These are phyloP conservation scores for Strobilomyces dryophilus DNA, from an alignment of 768 basidiomycete genomes.

Conservation along the genomic window DNA sequence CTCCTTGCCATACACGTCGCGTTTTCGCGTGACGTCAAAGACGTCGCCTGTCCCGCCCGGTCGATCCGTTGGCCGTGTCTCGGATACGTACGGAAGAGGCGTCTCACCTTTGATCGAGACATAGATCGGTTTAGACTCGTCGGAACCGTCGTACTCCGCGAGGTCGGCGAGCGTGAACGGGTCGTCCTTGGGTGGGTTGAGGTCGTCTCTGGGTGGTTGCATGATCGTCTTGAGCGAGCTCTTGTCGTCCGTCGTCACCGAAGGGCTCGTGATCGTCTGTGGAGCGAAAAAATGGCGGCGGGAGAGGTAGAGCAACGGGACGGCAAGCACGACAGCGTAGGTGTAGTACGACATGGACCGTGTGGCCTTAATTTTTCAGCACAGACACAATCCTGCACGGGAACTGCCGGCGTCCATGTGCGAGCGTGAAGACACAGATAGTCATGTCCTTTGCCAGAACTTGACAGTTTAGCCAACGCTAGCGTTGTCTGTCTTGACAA, in stretches of 20 bases:
- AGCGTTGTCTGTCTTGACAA: too few species aligned
- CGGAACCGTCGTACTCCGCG: slow-evolving; percentile 65
- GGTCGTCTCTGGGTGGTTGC: slow-evolving; percentile 59
- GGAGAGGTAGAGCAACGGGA: slow-evolving; percentile 30
- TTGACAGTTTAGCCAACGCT: too few species aligned
- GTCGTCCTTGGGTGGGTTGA: slow-evolving; percentile 71
- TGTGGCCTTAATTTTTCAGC: background rate
- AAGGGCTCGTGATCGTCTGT: slow-evolving; percentile 1
- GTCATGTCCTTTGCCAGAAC: too few species aligned
- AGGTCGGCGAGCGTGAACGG: slow-evolving; percentile 71
- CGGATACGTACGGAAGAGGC: background rate
- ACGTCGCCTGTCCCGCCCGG: slow-evolving; percentile 46
- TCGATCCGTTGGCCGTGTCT: slow-evolving; percentile 24
- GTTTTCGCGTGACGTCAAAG: slow-evolving; percentile 85
- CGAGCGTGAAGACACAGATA: too few species aligned
- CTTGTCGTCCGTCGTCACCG: slow-evolving; percentile 21
- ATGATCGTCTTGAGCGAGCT: slow-evolving; percentile 56
- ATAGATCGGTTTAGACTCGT: slow-evolving; percentile 68
- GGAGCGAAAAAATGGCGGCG: slow-evolving; percentile 3
- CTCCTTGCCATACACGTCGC: slow-evolving; percentile 85
- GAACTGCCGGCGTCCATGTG: slow-evolving; percentile 7
- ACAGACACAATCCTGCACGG: slow-evolving; percentile 1
- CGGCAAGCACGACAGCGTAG: slow-evolving; percentile 29
- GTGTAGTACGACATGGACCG: slow-evolving; percentile 16
- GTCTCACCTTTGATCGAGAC: slow-evolving; percentile 84